Percentiles rank a stretch among this genome's conserved stretches.
These are phyloP conservation scores for Elaphomyces granulatus DNA, from an alignment of 495 filamentous ascomycete genomes.

Conservation along the genomic window DNA sequence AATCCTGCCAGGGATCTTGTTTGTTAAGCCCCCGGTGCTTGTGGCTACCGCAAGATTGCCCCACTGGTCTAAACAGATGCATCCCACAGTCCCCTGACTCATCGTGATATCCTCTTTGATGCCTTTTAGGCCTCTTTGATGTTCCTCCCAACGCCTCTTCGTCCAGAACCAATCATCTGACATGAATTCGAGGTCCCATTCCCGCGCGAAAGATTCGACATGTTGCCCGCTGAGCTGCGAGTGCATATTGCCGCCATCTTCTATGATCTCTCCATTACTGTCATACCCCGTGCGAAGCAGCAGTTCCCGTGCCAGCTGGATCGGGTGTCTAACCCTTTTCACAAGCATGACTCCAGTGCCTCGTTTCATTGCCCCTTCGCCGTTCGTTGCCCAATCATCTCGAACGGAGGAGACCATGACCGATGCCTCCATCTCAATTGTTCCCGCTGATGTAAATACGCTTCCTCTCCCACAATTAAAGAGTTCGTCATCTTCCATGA, in stretches of 20 bases:
- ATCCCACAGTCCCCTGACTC: slow-evolving; percentile 72
- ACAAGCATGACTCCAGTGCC: slow-evolving; percentile 64
- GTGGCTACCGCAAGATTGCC: slow-evolving; percentile 69
- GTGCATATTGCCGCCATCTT: slow-evolving; percentile 41
- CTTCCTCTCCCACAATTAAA: slow-evolving; percentile 81
- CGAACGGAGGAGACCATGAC: slow-evolving; percentile 57
- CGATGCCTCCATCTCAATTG: slow-evolving; percentile 79
- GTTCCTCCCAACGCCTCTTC: slow-evolving; percentile 68
- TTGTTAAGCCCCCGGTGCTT: slow-evolving; percentile 77
- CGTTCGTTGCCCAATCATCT: neutral
- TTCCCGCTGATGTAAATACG: slow-evolving; percentile 70
- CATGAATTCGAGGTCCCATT: slow-evolving; percentile 56
- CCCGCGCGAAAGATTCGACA: slow-evolving; percentile 49
- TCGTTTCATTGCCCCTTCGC: slow-evolving; percentile 48
- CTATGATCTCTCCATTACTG: slow-evolving; percentile 17
- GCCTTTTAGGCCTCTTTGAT: slow-evolving; percentile 48
- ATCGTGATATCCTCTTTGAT: slow-evolving; percentile 14
- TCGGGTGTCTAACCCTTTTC: slow-evolving; percentile 60
- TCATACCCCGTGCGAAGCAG: slow-evolving; percentile 40
- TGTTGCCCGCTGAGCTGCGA: slow-evolving; percentile 49
- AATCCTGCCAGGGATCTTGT: slow-evolving; percentile 72
- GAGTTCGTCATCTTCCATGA: slow-evolving; percentile 67
- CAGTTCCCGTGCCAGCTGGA: slow-evolving; percentile 57
- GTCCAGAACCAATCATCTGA: slow-evolving; percentile 66
- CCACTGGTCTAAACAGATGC: slow-evolving; percentile 58